These are phyloP conservation scores for Escovopsis weberi DNA, from an alignment of 2,329 filamentous ascomycete genomes.

Conservation along the genomic window DNA sequence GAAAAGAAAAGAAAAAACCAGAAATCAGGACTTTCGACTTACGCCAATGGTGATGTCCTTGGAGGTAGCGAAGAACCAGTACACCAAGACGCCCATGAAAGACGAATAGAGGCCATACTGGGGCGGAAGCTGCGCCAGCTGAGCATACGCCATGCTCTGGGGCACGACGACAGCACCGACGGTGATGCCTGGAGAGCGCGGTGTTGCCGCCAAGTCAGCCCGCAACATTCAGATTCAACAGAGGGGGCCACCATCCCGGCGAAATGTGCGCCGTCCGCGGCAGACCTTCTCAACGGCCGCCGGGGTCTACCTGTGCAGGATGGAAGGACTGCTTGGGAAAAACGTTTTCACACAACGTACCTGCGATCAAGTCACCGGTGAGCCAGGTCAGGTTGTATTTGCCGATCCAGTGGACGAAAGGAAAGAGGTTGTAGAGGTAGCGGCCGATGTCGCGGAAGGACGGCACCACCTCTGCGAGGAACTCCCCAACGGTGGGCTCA, in stretches of 20 bases:
- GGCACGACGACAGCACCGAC: conserved; percentile 41
- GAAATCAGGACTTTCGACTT: conserved; percentile 20
- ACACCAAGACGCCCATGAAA: conserved; percentile 88
- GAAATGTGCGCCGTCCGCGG: neutral
- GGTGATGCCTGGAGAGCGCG: conserved; percentile 20
- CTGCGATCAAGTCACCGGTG: conserved; percentile 31
- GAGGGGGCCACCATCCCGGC: neutral
- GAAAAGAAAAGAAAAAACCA: neutral
- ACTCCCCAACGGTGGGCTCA: conserved; percentile 29
- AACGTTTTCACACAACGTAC: conserved; percentile 11
- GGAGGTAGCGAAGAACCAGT: conserved; percentile 96
- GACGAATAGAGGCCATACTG: conserved; percentile 51
- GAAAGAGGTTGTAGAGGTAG: conserved; percentile 30
- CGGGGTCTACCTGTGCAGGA: no score
- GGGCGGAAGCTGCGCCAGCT: conserved; percentile 30
- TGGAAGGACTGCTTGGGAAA: neutral
- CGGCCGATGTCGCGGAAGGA: conserved; percentile 13
- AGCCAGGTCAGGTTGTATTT: conserved; percentile 36
- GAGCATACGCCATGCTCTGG: conserved; percentile 39
- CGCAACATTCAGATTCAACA: neutral
- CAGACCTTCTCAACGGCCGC: neutral
- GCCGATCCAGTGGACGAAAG: conserved; percentile 34
- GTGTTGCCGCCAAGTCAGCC: conserved; percentile 6
- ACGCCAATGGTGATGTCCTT: conserved; percentile 81
- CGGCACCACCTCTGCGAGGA: conserved; percentile 23